A percentile compares a stretch with the other conserved stretches of the same genome.
Conservation (phyloP, 2,329 filamentous ascomycete genomes). For the Thermothelomyces thermophilus region DNA sequence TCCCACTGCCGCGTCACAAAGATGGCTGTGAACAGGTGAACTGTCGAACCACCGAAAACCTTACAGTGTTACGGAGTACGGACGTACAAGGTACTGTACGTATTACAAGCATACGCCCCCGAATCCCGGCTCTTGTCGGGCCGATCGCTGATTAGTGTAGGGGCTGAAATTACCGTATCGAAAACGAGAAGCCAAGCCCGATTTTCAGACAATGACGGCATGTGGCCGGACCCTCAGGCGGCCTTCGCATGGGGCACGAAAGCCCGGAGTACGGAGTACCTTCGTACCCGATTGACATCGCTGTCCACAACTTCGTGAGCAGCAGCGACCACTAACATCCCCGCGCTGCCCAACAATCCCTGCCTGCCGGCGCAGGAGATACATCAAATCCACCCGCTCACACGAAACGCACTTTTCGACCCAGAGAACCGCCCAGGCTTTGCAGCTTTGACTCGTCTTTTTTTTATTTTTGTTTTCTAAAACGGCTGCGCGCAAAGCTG, state of each 20-base stretch:
- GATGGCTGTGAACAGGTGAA: not conserved
- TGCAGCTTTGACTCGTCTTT: too few relatives aligned
- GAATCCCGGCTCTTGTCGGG: not conserved
- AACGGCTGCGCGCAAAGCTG: too few relatives aligned
- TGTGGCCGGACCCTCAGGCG: not conserved
- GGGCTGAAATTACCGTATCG: constrained; percentile 5
- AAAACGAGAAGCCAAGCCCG: not conserved
- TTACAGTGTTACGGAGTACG: too few relatives aligned
- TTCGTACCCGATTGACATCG: too few relatives aligned
- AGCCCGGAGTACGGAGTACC: too few relatives aligned
- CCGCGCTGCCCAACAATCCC: not conserved
- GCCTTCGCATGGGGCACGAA: too few relatives aligned
- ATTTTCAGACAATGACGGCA: not conserved
- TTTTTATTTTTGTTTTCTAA: too few relatives aligned
- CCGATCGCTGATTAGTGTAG: not conserved
- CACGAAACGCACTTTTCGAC: not conserved
- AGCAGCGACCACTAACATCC: not conserved
- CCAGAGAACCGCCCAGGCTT: not conserved
- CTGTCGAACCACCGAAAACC: not conserved
- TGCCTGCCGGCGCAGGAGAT: too few relatives aligned
- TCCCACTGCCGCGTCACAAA: constrained; percentile 1
- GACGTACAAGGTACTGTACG: not conserved
- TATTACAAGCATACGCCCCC: not conserved
- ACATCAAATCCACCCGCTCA: not conserved
- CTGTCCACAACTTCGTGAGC: too few relatives aligned